Evolutionary conservation across 352 stramenopile genomes (phyloP).

Genomic region (Globisporangium lucens): DNA sequence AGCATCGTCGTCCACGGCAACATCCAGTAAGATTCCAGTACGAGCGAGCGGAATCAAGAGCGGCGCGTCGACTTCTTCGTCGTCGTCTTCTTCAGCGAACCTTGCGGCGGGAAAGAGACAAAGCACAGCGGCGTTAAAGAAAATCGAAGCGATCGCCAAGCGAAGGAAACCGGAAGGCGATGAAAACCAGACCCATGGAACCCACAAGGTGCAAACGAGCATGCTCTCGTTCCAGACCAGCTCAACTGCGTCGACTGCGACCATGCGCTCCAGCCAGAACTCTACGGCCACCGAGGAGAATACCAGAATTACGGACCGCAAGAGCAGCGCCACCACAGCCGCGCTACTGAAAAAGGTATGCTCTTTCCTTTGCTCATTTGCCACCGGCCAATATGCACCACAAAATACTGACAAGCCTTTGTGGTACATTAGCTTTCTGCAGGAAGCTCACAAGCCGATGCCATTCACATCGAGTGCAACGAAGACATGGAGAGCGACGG

Average conservation of each 20-base stretch:
- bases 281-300: not conserved
- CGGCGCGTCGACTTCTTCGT: not conserved
- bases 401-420: not conserved
- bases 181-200: conserved; percentile 28
- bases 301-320: not conserved
- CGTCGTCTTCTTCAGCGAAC: not conserved
- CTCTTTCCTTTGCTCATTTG: not conserved
- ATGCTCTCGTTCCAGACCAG: conserved; percentile 61
- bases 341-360: conserved; percentile 15
- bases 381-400: not conserved
- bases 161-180: conserved; percentile 41
- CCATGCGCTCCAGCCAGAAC: conserved; percentile 9
- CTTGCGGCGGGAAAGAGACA: conserved; percentile 8
- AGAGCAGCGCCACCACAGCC: not conserved
- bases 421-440: conserved; percentile 5
- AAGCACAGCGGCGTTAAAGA: conserved; percentile 11
- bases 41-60: conserved; percentile 5
- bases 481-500: conserved; percentile 25
- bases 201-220: conserved; percentile 64
- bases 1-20: not conserved
- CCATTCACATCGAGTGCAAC: conserved; percentile 2
- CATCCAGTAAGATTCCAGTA: conserved; percentile 9
- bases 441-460: conserved; percentile 4
- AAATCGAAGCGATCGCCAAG: conserved; percentile 31
- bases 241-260: conserved; percentile 10